phyloP scores from a whole-genome alignment of 116 monocot genomes.

The Trichopus zeylanicus region DNA sequence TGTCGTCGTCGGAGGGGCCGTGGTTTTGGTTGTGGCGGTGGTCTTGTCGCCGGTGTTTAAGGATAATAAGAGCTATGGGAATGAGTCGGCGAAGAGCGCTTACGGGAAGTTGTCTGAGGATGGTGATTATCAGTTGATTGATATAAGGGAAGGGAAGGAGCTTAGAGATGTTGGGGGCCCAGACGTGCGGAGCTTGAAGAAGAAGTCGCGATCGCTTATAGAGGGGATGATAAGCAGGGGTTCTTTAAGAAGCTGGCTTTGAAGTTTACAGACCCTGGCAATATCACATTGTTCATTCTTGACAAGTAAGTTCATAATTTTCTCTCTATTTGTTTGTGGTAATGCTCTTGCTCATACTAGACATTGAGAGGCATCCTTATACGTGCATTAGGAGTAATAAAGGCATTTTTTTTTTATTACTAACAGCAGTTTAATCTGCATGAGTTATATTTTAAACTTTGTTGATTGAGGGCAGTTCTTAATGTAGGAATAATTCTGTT shows the following conservation, averaged over 20 bases:
- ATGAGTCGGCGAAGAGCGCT: conserved; percentile 56
- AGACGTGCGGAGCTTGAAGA: conserved; percentile 59
- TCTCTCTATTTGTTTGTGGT: neutral
- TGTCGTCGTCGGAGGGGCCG: conserved; percentile 49
- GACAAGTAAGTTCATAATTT: conserved; percentile 69
- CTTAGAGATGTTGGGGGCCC: conserved; percentile 66
- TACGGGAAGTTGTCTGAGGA: conserved; percentile 65
- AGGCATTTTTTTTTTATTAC: too few relatives aligned
- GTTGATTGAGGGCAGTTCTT: too few relatives aligned
- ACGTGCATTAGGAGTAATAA: too few relatives aligned
- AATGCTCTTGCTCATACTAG: neutral
- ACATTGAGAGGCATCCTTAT: too few relatives aligned
- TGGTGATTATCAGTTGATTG: conserved; percentile 59
- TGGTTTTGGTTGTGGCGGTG: conserved; percentile 55
- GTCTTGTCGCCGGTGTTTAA: conserved; percentile 44
- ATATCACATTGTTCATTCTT: conserved; percentile 77
- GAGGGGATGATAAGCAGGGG: conserved; percentile 63
- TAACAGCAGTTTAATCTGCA: too few relatives aligned
- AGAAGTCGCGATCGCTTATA: conserved; percentile 68
- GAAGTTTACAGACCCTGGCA: conserved; percentile 87
- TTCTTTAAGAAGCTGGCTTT: conserved; percentile 86
- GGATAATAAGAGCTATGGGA: conserved; percentile 46
- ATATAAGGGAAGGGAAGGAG: conserved; percentile 81
- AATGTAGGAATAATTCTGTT: too few relatives aligned
- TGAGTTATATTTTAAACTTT: too few relatives aligned